A percentile compares a stretch with the other conserved stretches of the same genome.
Conservation (phyloP, 2,329 filamentous ascomycete species). For the Uncinocarpus reesii region DNA sequence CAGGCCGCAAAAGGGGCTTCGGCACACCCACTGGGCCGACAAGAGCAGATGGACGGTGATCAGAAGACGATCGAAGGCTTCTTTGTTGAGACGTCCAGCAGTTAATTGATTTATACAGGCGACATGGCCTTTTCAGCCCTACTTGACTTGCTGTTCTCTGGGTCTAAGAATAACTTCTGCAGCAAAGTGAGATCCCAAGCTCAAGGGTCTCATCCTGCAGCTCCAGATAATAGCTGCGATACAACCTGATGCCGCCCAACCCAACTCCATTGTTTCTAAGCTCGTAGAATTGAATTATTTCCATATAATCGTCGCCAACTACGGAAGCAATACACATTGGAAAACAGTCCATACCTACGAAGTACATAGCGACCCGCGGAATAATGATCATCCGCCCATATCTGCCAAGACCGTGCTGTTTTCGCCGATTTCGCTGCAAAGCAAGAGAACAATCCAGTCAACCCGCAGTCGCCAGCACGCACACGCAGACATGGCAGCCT, state of each 20-base stretch:
- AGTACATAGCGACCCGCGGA: no score
- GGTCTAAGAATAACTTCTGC: background rate
- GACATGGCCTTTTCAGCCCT: background rate
- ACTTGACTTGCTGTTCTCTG: background rate
- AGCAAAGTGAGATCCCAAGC: background rate
- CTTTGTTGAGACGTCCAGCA: no score
- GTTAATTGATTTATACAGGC: background rate
- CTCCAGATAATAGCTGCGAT: no score
- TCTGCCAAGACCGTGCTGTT: background rate
- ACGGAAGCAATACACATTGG: background rate
- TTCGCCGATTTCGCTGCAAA: background rate
- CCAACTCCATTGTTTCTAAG: no score
- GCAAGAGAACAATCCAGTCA: background rate
- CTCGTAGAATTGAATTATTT: no score
- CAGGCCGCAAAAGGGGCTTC: background rate
- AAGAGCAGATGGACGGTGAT: no score
- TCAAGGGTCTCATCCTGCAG: no score
- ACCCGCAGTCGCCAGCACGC: background rate
- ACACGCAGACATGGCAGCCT: conserved; percentile 42
- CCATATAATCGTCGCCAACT: no score
- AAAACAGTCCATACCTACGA: no score
- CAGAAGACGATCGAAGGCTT: no score
- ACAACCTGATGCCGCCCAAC: no score
- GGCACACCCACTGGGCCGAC: background rate
- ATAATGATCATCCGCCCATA: background rate